Base-by-base conservation (phyloP, 306 rosid species). In the Alnus glutinosa region DNA sequence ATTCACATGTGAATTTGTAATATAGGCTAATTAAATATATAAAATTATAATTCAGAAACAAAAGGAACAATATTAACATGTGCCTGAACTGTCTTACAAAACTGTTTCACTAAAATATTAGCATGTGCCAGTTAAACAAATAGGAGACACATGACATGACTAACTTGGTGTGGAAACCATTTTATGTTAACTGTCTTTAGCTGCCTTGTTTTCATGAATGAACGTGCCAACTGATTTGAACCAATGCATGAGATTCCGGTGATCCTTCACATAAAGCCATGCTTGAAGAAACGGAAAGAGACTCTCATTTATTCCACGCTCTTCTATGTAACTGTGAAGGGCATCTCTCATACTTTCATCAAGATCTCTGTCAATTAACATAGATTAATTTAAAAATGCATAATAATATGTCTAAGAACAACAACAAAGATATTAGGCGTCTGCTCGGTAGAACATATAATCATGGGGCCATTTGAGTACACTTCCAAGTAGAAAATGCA, bases 251-350 rank as follows among this genome's bases (percentile, higher is more conserved):
- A 89, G 88, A 86, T 88, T 90, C 76, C 98, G 87, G 79, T 91
- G 97, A 37, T 95, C 96, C 88, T 91, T 95, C 59, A 94, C 98
- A 80, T 92, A 94, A 15, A 92, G 90, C 98, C 98, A 94, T 19
- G 97, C 97, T 80, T 85, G 97, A 81, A 94, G 98, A 86, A 92
- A 94, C 51, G 86, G 91, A 70, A 94, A 94, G 81, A 92, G 98
- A 70, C 79, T 80, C 77, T 92, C 97, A 19, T 88, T 90, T 61
- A 95, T 75, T 7, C 97, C 98, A 77, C 98, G 92, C 88, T 92
- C 98, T 75, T 92, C 97, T 67, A 95, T 75, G 88, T 84, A 95
- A 81, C 46, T 84, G 84, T 95, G 95, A 77, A 95, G 85, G 39
- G 91, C 89, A 83, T 95, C 98, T 78, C 92, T 86, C 89, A 86